These are phyloP conservation scores for Solanum piurae DNA, from an alignment of 257 asterid species.

Conservation along the genomic window DNA sequence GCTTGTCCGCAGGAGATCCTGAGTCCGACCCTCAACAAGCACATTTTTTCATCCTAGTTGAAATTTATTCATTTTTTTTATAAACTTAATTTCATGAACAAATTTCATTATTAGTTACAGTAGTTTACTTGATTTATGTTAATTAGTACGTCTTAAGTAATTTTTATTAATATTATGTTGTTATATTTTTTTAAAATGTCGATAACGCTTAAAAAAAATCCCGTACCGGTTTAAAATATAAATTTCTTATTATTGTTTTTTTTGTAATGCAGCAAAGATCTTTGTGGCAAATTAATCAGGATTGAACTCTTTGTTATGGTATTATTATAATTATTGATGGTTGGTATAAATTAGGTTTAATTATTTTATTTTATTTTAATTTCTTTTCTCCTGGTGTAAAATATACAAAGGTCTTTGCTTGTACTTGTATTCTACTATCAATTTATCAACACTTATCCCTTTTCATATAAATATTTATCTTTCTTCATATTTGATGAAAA, in stretches of 20 bases:
- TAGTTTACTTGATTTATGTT: too few relatives aligned
- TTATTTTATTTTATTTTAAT: background rate
- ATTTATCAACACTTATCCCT: background rate
- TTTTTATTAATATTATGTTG: too few relatives aligned
- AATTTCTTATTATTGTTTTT: background rate
- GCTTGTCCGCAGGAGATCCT: too few relatives aligned
- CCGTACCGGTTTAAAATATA: background rate
- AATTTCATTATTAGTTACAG: too few relatives aligned
- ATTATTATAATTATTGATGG: background rate
- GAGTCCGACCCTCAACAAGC: too few relatives aligned
- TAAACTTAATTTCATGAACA: too few relatives aligned
- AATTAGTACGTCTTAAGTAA: too few relatives aligned
- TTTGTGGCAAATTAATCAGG: conserved; percentile 3
- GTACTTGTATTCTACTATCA: background rate
- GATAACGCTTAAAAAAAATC: too few relatives aligned
- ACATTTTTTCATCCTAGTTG: too few relatives aligned
- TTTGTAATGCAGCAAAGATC: conserved; percentile 10
- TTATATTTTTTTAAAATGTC: too few relatives aligned
- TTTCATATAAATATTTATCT: background rate
- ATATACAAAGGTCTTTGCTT: background rate
- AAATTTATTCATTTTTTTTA: too few relatives aligned
- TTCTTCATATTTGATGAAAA: background rate
- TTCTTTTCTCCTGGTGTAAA: conserved; percentile 6
- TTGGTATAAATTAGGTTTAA: background rate
- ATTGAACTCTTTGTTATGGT: background rate